Evolutionary conservation across 73 alveolate species (phyloP), one percentile per base, ranked within the genome.

Genomic region (Paramecium sonneborni): DNA sequence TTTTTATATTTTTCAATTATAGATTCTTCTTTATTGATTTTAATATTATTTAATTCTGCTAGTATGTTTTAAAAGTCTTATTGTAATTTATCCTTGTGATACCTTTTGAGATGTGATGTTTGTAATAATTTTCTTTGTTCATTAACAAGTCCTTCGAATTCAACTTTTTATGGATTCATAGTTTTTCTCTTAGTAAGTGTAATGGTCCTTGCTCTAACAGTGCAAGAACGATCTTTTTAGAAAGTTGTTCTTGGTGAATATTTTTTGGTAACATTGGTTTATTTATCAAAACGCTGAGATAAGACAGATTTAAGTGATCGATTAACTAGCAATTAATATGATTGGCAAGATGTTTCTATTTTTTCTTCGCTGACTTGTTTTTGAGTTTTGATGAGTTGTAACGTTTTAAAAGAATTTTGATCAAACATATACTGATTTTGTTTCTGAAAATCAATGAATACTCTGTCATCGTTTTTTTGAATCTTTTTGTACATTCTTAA

Each of bases 61-160:
- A 62, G 44, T 26, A 62, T 24, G 10, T 62, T 32, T 62, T 6
- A 62, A 24, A 62, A 62, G 39, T 62, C 39, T 62, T 62, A 26
- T 62, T 62, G 44, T 62, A 62, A 12, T 62, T 62, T 62, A 30
- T 62, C 39, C 6, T 62, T 62, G 24, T 62, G 84, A 62, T 30
- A 62, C 48, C 84, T 62, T 62, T 62, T 26, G 21, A 62, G 52
- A 62, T 62, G 84, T 11, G 84, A 62, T 30, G 84, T 62, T 62
- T 62, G 10, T 62, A 62, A 62, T 26, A 62, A 26, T 62, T 23
- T 62, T 26, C 84, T 62, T 62, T 62, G 28, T 28, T 62, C 84
- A 11, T 10, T 62, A 7, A 62, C 24, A 3, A 62, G 9, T 1
- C 24, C 44, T 62, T 62, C 84, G 9, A 30, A 62, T 62, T 62